phyloP scores from a whole-genome alignment of 768 basidiomycete genomes.

The Lentinula guzmanii region DNA sequence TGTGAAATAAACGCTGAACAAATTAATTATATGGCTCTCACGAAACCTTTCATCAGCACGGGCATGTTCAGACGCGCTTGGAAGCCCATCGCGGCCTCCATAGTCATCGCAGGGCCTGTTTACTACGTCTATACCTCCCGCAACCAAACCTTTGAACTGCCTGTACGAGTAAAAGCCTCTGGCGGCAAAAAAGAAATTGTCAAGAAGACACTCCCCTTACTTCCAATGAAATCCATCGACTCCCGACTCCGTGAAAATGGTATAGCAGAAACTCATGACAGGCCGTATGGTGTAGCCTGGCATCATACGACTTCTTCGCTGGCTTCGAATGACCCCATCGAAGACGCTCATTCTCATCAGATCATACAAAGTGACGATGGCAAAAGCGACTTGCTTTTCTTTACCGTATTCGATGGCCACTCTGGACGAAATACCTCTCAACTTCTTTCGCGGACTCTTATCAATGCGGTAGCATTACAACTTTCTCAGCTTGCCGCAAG shows the following conservation, averaged over 20 bases:
- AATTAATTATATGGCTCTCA: neutral
- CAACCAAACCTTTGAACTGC: conserved; percentile 51
- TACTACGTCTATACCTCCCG: conserved; percentile 52
- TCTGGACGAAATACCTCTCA: conserved; percentile 78
- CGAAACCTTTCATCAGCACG: neutral
- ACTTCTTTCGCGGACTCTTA: conserved; percentile 76
- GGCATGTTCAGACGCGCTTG: conserved; percentile 60
- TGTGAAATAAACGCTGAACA: neutral
- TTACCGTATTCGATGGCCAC: conserved; percentile 90
- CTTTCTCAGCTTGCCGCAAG: conserved; percentile 49
- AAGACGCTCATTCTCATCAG: conserved; percentile 77
- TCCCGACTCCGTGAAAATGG: conserved; percentile 53
- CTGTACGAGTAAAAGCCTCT: conserved; percentile 45
- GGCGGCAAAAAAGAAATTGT: conserved; percentile 58
- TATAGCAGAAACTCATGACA: conserved; percentile 33
- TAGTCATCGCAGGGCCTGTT: conserved; percentile 49
- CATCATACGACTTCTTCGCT: conserved; percentile 74
- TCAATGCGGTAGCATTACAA: conserved; percentile 78
- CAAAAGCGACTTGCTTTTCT: conserved; percentile 80
- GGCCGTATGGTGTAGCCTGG: conserved; percentile 60
- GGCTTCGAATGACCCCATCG: conserved; percentile 85
- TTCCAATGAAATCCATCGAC: conserved; percentile 51
- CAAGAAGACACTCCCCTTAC: conserved; percentile 45
- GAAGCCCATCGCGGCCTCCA: conserved; percentile 60
- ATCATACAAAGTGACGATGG: conserved; percentile 58